Evolutionary conservation across 345 rosid species (phyloP).

Genomic region (Melaleuca alternifolia): DNA sequence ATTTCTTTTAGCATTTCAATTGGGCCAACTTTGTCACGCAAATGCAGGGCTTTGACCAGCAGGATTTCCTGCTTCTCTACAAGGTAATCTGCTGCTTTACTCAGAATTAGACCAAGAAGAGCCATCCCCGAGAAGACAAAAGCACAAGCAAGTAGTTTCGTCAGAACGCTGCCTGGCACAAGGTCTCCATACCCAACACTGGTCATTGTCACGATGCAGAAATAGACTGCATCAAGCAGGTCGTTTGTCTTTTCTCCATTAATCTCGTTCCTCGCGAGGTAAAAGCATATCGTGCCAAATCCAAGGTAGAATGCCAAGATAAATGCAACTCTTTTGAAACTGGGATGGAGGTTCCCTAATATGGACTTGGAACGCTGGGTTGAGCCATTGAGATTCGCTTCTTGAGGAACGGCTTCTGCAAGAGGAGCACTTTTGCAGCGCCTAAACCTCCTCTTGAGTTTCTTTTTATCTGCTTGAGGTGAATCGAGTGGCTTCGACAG

Average conservation of each 20-base stretch:
- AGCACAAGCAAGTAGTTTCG: conserved; percentile 60
- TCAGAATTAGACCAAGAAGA: conserved; percentile 47
- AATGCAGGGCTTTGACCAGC: conserved; percentile 52
- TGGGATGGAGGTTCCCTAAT: conserved; percentile 34
- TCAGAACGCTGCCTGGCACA: conserved; percentile 41
- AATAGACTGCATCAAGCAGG: conserved; percentile 61
- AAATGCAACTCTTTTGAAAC: conserved; percentile 26
- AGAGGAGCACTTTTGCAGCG: conserved; percentile 69
- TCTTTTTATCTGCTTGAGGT: conserved; percentile 4
- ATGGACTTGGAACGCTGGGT: conserved; percentile 19
- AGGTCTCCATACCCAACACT: conserved; percentile 97
- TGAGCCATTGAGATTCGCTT: conserved; percentile 1
- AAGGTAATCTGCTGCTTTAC: conserved; percentile 70
- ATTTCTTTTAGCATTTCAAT: conserved; percentile 40
- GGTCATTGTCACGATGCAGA: conserved; percentile 84
- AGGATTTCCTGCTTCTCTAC: conserved; percentile 79
- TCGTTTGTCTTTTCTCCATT: conserved; percentile 55
- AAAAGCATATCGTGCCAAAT: conserved; percentile 54
- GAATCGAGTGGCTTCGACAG: conserved; percentile 23
- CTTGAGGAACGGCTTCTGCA: conserved; percentile 22
- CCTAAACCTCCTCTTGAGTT: conserved; percentile 33
- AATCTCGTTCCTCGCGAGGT: conserved; percentile 36
- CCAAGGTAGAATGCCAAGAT: conserved; percentile 38
- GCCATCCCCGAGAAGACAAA: conserved; percentile 82
- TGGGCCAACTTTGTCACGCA: conserved; percentile 26